Percentiles rank a stretch among this genome's conserved stretches.
Evolutionary conservation across 2,329 filamentous ascomycete species (phyloP).

Genomic region (Graphiopsis chlorocephala): DNA sequence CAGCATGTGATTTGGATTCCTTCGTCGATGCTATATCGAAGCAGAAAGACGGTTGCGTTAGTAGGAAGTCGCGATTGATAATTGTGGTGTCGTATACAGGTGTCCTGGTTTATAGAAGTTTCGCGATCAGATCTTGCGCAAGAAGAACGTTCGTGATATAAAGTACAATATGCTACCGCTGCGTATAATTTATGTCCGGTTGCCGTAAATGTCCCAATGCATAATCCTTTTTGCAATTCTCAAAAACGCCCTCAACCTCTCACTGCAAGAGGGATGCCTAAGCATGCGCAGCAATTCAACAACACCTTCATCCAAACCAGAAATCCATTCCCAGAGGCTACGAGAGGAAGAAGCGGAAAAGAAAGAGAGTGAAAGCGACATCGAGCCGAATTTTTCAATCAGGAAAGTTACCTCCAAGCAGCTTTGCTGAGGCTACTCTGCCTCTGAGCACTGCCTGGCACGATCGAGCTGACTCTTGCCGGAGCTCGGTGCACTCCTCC

Average conservation of each 20-base stretch:
- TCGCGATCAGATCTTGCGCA: neutral
- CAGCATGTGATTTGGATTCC: neutral
- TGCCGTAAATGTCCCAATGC: neutral
- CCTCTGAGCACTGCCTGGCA: slow-evolving; percentile 16
- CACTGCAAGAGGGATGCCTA: neutral
- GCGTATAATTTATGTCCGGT: slow-evolving; percentile 5
- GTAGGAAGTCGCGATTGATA: neutral
- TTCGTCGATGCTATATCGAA: neutral
- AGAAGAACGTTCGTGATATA: neutral
- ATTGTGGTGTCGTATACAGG: neutral
- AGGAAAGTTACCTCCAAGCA: slow-evolving; percentile 18
- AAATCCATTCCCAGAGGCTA: slow-evolving; percentile 6
- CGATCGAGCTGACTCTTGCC: slow-evolving; percentile 17
- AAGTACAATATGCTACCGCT: slow-evolving; percentile 11
- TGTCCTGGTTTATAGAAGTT: neutral
- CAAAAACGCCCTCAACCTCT: neutral
- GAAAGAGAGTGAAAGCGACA: neutral
- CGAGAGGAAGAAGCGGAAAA: slow-evolving; percentile 2
- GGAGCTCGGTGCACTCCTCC: neutral
- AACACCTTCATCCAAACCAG: neutral
- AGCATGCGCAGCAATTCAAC: neutral
- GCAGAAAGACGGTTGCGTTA: too few species aligned
- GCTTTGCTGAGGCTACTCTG: slow-evolving; percentile 15
- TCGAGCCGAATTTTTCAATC: too few species aligned
- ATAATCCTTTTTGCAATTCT: neutral